These are phyloP conservation scores for Suaeda aralocaspica DNA, from an alignment of 148 eudicot genomes.

Conservation along the genomic window DNA sequence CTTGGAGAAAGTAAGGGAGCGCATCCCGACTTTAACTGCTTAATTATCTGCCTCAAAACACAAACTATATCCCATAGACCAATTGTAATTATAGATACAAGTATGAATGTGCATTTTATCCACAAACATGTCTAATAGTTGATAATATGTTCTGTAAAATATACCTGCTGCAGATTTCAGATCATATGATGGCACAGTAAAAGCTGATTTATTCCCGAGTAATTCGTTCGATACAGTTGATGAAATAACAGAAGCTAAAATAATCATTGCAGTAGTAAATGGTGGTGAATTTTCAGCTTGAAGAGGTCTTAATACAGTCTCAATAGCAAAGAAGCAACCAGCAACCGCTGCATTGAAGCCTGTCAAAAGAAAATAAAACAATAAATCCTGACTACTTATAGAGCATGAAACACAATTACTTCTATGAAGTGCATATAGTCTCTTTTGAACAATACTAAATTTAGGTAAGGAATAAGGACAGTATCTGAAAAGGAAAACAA, in stretches of 20 bases:
- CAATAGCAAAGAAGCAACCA: constrained; percentile 97
- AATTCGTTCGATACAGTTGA: constrained; percentile 89
- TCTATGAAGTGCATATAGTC: neutral
- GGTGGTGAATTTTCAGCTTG: constrained; percentile 97
- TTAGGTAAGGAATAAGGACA: neutral
- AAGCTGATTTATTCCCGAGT: constrained; percentile 86
- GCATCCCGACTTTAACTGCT: neutral
- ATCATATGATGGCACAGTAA: constrained; percentile 94
- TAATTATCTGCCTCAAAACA: neutral
- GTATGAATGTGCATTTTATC: neutral
- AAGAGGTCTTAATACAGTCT: constrained; percentile 87
- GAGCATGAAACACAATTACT: neutral
- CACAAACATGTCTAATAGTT: neutral
- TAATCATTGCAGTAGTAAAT: constrained; percentile 96
- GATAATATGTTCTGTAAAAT: neutral
- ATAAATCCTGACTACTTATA: neutral
- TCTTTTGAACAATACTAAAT: neutral
- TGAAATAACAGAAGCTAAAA: constrained; percentile 89
- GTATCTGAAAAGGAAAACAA: neutral
- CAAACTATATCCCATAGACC: neutral
- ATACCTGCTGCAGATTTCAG: constrained; percentile 98
- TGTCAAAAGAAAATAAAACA: constrained; percentile 24
- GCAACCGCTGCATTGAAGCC: constrained; percentile 98
- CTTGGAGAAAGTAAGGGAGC: too few relatives aligned
- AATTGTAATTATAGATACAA: neutral